Percentiles rank a stretch among this genome's conserved stretches.
These are phyloP conservation scores for Tylopilus felleus DNA, from an alignment of 768 basidiomycete species.

Conservation along the genomic window DNA sequence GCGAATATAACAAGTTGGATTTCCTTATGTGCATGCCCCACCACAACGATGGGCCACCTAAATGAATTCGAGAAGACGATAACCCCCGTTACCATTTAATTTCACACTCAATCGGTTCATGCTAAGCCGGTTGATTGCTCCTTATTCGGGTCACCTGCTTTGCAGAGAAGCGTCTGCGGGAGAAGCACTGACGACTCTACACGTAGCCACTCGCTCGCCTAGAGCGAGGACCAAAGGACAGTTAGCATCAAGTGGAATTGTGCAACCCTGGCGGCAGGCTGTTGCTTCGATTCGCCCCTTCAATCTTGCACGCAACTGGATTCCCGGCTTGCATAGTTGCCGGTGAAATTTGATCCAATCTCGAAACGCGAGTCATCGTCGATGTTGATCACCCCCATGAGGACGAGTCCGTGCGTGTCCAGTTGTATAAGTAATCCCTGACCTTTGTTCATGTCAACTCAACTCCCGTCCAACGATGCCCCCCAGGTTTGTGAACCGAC, in stretches of 20 bases:
- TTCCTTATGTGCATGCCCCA: background rate
- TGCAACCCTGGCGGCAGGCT: background rate
- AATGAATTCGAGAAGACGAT: background rate
- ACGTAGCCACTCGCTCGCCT: background rate
- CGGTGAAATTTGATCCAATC: background rate
- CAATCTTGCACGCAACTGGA: background rate
- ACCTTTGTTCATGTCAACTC: background rate
- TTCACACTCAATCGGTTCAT: background rate
- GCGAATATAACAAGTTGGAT: background rate
- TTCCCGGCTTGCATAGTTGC: background rate
- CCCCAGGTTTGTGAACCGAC: slow-evolving; percentile 5
- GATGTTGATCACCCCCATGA: background rate
- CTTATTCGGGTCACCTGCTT: background rate
- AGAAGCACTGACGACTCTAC: background rate
- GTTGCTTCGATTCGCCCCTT: background rate
- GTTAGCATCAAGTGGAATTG: background rate
- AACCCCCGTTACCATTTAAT: background rate
- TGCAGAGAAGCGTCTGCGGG: background rate
- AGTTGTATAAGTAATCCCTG: background rate
- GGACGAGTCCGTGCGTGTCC: slow-evolving; percentile 1
- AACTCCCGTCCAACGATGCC: slow-evolving; percentile 7
- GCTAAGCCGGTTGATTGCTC: background rate
- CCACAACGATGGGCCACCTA: background rate
- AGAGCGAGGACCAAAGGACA: background rate
- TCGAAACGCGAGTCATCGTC: background rate